Conservation (phyloP, 768 basidiomycete genomes). For the Pleurotus tuoliensis region DNA sequence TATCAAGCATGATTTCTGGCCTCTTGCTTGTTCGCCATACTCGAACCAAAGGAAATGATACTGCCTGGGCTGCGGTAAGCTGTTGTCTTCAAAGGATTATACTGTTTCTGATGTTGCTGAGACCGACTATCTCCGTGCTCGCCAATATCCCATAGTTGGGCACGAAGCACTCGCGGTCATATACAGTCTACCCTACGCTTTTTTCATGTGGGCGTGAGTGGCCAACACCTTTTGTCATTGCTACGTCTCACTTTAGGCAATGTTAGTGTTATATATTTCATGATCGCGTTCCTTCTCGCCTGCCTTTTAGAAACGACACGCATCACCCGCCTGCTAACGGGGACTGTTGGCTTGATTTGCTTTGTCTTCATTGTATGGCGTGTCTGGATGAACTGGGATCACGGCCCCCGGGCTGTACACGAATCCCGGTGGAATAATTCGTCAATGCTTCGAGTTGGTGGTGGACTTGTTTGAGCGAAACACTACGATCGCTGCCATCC, state of each 20-base stretch:
- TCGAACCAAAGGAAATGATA: constrained; percentile 25
- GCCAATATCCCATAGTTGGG: constrained; percentile 18
- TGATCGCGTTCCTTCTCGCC: constrained; percentile 22
- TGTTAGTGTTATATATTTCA: constrained; percentile 30
- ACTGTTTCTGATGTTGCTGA: too few relatives aligned
- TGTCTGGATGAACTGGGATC: too few relatives aligned
- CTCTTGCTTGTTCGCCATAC: constrained; percentile 39
- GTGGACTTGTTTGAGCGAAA: too few relatives aligned
- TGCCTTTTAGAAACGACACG: constrained; percentile 23
- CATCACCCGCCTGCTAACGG: constrained; percentile 20
- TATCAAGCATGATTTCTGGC: constrained; percentile 39
- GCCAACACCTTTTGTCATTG: background rate
- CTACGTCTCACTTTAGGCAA: background rate
- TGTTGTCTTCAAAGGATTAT: too few relatives aligned
- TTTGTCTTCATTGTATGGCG: constrained; percentile 24
- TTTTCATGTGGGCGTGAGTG: constrained; percentile 36
- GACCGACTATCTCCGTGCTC: constrained; percentile 17
- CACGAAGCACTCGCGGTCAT: constrained; percentile 33
- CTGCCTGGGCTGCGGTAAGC: constrained; percentile 29
- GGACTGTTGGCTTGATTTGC: constrained; percentile 17
- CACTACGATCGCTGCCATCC: too few relatives aligned
- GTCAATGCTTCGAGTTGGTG: background rate
- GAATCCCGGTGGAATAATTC: too few relatives aligned
- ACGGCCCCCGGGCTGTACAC: too few relatives aligned
- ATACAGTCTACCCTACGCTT: constrained; percentile 35